Base-by-base conservation (phyloP, 352 stramenopile genomes). In the Phytopythium chamaehyphon region DNA sequence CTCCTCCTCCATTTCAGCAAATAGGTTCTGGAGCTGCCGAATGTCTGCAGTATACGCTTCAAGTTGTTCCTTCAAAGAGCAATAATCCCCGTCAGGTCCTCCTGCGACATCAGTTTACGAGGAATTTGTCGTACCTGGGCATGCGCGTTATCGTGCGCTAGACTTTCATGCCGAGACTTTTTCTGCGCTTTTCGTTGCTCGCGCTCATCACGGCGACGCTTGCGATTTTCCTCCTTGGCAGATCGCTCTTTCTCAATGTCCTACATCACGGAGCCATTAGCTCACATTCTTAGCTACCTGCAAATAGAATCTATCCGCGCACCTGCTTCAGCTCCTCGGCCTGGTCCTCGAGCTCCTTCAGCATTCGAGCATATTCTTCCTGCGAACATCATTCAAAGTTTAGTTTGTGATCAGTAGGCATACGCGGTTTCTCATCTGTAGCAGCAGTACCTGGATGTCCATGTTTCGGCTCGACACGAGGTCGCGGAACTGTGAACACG, bases 311-410 rank as follows among this genome's bases (percentile, higher is more conserved):
- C n/a, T n/a, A n/a, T n/a, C n/a, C 55, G 3, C 40, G 6, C 48
- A 56, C 61, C 39, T 62, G 52, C 26, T 58, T 45, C 22, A 90
- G 62, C 28, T 53, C 54, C 37, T 73, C 74, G 1, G 63, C 67
- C 50, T 88, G 76, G 48, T 90, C 79, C 16, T 90, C 80, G 33
- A 88, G 56, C 40, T 88, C 75, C 49, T 79, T 78, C 9, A 88
- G 64, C 74, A 90, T 86, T 14, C 76, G 76, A 40, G 75, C 70
- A 44, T 87, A 90, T 51, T 87, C 74, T 28, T 88, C 76, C 61
- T 73, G 47, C 33, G 3, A 8, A 22, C 19, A 6, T 11, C 8
- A 8, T 21, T 22, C 15, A 26, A 5, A 0, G 7, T 15, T 51
- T 21, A 43, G 18, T 15, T 6, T 33, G 16, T 5, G 6, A 10